Base-by-base conservation (phyloP, 1,284 basidiomycete species). In the Coniophora puteana region DNA sequence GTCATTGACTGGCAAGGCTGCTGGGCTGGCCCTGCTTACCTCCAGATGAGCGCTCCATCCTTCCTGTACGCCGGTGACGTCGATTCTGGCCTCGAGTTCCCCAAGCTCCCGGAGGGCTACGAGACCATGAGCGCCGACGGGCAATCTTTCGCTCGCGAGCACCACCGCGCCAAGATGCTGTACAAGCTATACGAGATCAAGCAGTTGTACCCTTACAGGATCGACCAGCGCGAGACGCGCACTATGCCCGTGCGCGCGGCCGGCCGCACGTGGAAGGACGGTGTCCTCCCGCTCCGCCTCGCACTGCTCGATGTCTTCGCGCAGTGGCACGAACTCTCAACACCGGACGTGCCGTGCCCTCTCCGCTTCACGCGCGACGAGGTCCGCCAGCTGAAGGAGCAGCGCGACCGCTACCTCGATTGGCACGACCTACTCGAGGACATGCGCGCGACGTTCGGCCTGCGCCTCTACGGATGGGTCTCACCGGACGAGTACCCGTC, bases 1-100 rank as follows among this genome's bases (percentile, higher is more conserved):
- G 47, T 63, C 37, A 57, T 65, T 27, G 61, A 63, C 46, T 64
- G 61, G 63, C 61, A 64, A 37, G 45, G 45, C 4, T 43, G 38
- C 29, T 49, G 46, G 47, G 46, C 46, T 8, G 47, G 46, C 23
- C 47, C 47, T n/a, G 41, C 41, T 3, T 49, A 49, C 26, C 46
- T 49, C 10, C 47, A 49, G 24, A 48, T 48, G 41, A 41, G 21
- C 5, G 37, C 38, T 18, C 47, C 47, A 16, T 36, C 46, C n/a
- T 48, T 49, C 33, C 16, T 49, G 16, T 32, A 27, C 12, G 34
- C 17, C 18, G 40, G 25, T 16, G 46, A 38, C 12, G 28, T 49
- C 18, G 18, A 25, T 20, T 38, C 47, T 11, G 47, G 47, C 14
- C 46, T 47, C 7, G 47, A 43, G 11, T 40, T 47, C 16, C 47